Conservation (phyloP, 768 basidiomycete genomes). For the Hypsizygus marmoreus region DNA sequence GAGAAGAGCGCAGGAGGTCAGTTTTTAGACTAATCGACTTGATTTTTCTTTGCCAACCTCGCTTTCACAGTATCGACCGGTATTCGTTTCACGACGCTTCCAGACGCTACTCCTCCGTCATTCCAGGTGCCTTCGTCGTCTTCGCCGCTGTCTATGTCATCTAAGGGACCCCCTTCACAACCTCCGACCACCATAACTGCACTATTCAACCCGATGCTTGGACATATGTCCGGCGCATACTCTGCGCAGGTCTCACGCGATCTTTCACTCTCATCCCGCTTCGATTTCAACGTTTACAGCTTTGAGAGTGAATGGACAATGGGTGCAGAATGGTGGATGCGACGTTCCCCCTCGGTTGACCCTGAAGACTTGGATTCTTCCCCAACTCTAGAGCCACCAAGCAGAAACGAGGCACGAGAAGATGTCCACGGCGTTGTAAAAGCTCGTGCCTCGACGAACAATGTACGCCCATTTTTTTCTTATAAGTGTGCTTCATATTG, state of each 20-base stretch:
- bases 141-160: slow-evolving; percentile 32
- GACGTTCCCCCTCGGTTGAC: slow-evolving; percentile 48
- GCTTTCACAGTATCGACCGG: slow-evolving; percentile 78
- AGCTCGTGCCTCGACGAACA: slow-evolving; percentile 85
- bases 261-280: slow-evolving; percentile 84
- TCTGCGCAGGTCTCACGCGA: slow-evolving; percentile 85
- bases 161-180: slow-evolving; percentile 52
- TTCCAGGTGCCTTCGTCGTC: slow-evolving; percentile 49
- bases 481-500: not conserved
- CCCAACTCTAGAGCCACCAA: slow-evolving; percentile 9
- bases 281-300: slow-evolving; percentile 96
- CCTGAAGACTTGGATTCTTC: slow-evolving; percentile 19
- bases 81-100: slow-evolving; percentile 90
- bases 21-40: slow-evolving; percentile 25
- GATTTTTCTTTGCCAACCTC: not conserved
- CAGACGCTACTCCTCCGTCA: slow-evolving; percentile 72
- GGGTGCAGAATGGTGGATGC: slow-evolving; percentile 96
- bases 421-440: slow-evolving; percentile 84
- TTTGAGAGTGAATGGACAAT: slow-evolving; percentile 96
- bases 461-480: slow-evolving; percentile 68
- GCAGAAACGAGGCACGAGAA: slow-evolving; percentile 20
- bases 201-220: slow-evolving; percentile 94
- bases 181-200: slow-evolving; percentile 95
- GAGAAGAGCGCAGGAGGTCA: slow-evolving; percentile 90
- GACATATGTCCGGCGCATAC: slow-evolving; percentile 90